phyloP scores from a whole-genome alignment of 768 basidiomycete species.

The Mycena capillaripes region DNA sequence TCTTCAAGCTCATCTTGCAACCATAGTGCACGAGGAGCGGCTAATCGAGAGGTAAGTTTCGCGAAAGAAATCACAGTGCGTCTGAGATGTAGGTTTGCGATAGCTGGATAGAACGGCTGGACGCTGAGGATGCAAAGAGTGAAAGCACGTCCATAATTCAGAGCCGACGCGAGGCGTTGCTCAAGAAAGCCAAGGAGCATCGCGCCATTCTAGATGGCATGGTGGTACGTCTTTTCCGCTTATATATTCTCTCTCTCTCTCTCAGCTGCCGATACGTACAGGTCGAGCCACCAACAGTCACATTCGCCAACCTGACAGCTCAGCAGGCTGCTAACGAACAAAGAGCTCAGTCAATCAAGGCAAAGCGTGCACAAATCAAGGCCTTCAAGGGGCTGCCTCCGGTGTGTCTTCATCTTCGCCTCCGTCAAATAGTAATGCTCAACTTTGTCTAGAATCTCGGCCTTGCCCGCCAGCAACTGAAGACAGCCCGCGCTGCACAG shows the following conservation, averaged over 20 bases:
- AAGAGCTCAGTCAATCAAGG: conserved; percentile 54
- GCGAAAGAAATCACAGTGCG: no score
- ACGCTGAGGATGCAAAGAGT: conserved; percentile 39
- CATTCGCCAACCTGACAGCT: conserved; percentile 54
- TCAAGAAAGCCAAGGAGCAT: conserved; percentile 63
- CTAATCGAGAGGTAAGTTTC: conserved; percentile 53
- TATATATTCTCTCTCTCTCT: background rate
- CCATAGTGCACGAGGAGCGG: conserved; percentile 50
- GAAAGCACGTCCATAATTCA: conserved; percentile 51
- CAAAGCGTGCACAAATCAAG: conserved; percentile 59
- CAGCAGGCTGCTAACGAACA: conserved; percentile 55
- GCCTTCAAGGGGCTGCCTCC: conserved; percentile 67
- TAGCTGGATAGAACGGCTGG: conserved; percentile 54
- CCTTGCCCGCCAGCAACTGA: conserved; percentile 58
- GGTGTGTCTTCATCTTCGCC: conserved; percentile 31
- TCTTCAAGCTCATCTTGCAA: conserved; percentile 50
- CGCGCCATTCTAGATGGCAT: conserved; percentile 55
- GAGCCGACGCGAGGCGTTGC: conserved; percentile 55
- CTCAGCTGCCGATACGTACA: conserved; percentile 25
- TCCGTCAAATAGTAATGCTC: background rate
- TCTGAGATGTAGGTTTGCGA: background rate
- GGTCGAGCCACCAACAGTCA: conserved; percentile 49
- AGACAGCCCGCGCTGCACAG: conserved; percentile 56
- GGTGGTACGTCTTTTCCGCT: conserved; percentile 39
- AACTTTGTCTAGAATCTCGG: conserved; percentile 56